Base-by-base conservation (phyloP, 192 early-diverging fungal species). In the Coemansia sp. region DNA sequence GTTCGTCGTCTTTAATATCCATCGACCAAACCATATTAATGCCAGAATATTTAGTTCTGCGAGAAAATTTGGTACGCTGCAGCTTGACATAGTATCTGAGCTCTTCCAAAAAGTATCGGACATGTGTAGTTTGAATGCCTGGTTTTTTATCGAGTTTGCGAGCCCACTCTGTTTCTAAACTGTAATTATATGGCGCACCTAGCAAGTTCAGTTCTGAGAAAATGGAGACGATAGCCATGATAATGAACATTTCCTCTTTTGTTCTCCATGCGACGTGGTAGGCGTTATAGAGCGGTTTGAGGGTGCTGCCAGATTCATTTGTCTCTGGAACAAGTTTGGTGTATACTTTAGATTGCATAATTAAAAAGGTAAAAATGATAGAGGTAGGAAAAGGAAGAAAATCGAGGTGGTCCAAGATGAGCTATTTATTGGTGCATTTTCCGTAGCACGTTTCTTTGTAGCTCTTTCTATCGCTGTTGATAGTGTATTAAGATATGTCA, bases 21-120 rank as follows among this genome's bases (percentile, higher is more conserved):
- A 22, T 47, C 4, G 17, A 17, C 45, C 45, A 47, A 19, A 17
- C 45, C 45, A 47, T 47, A 47, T 47, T 19, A 47, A 47, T 19
- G 2, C 18, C n/a, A 19, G 45, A 47, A 21, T 8, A 19, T 19
- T 47, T 47, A 3, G 45, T 22, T 9, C 45, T 19, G 9, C 45
- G 3, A 21, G 4, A 2, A 10, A 10, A 5, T 9, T 10, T 22
- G 22, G 19, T 4, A 19, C 18, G 9, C 19, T 47, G 45, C 4
- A 47, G 45, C 45, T 47, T 47, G 15, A 10, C 19, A 21, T 47
- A 47, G 45, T 47, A 47, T 17, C 2, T 22, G 1, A 47, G 45
- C 19, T 47, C 45, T 13, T n/a, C 15, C 1, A 47, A 22, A 19
- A 47, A n/a, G 9, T 47, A 47, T 21, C 8, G 3, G 45, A 22